A percentile compares a stretch with the other conserved stretches of the same genome.
These are phyloP conservation scores for Picea abies DNA, from an alignment of 83 land plant species.

Conservation along the genomic window DNA sequence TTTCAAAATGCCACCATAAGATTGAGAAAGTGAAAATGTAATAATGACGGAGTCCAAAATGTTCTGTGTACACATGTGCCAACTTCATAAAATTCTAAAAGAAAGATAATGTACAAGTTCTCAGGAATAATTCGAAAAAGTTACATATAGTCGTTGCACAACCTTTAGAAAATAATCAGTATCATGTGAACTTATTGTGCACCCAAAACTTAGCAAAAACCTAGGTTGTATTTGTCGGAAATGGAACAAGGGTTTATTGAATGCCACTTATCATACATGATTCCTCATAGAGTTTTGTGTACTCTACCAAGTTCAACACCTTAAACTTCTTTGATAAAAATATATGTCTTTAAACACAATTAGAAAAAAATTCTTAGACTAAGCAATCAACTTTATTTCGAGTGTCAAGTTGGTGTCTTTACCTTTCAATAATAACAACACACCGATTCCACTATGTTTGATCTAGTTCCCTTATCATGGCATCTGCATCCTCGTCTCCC, in stretches of 20 bases:
- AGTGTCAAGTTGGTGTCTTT: slow-evolving; percentile 28
- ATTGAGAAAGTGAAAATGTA: slow-evolving; percentile 12
- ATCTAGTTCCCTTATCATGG: slow-evolving; percentile 55
- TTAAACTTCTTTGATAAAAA: slow-evolving; percentile 10
- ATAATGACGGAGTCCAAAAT: slow-evolving; percentile 16
- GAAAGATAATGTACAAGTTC: slow-evolving; percentile 16
- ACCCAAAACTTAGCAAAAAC: neutral
- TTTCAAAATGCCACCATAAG: slow-evolving; percentile 13
- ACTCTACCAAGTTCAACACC: slow-evolving; percentile 8
- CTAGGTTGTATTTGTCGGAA: neutral
- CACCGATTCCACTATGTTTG: slow-evolving; percentile 66
- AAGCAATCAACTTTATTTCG: neutral
- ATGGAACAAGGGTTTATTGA: neutral
- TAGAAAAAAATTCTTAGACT: neutral
- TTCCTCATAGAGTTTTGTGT: neutral
- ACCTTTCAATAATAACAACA: slow-evolving; percentile 56
- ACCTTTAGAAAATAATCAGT: slow-evolving; percentile 8
- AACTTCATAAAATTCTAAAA: slow-evolving; percentile 10
- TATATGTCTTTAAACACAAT: neutral
- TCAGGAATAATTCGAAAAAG: slow-evolving; percentile 15
- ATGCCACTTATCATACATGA: neutral
- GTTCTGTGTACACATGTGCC: slow-evolving; percentile 12
- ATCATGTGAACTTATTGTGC: slow-evolving; percentile 8
- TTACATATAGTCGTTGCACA: slow-evolving; percentile 11
- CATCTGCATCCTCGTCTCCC: slow-evolving; percentile 69